Evolutionary conservation across 2,329 filamentous ascomycete genomes (phyloP), one percentile per base, ranked within the genome.

Genomic region (Alternaria alternata): DNA sequence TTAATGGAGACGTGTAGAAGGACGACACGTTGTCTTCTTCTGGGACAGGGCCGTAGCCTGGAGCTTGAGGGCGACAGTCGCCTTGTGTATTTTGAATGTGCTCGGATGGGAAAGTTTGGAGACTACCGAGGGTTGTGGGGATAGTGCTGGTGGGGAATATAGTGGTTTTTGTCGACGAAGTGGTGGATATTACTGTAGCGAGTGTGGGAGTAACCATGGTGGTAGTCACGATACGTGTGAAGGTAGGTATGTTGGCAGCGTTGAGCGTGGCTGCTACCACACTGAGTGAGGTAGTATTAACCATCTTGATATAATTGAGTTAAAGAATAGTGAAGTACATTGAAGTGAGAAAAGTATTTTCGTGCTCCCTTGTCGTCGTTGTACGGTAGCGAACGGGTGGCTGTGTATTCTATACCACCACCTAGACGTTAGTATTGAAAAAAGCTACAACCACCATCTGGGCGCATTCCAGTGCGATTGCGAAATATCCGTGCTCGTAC

Each of bases 1-100:
- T 48, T 3, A 20, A 24, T 26, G 22, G 34, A 7, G 48, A 61
- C 4, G 26, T 18, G 54, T 48, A 48, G 18, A 61, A 61, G 24
- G 22, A 12, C 2, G 18, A n/a, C 0, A 24, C 20, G 18, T 28
- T 61, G 36, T 61, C 22, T 49, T 48, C 36, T 32, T 22, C 20
- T 11, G 46, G 57, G 1, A 36, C 24, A 24, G 53, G 41, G 1
- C 28, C 47, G 22, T 57, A 42, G 34, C 39, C 34, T 22, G 42
- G 26, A 12, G 28, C 20, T 3, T 26, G 48, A 20, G 42, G 41
- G 1, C 3, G 3, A 42, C 58, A 61, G 34, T 59, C 18, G 39
- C 55, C 42, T 24, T 54, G 22, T 1, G 43, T 24, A 24, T 53
- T 48, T 7, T 47, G 43, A 3, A 34, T 5, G 46, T 12, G 36